These are phyloP conservation scores for Fusarium domesticum DNA, from an alignment of 2,329 filamentous ascomycete genomes.

Conservation along the genomic window DNA sequence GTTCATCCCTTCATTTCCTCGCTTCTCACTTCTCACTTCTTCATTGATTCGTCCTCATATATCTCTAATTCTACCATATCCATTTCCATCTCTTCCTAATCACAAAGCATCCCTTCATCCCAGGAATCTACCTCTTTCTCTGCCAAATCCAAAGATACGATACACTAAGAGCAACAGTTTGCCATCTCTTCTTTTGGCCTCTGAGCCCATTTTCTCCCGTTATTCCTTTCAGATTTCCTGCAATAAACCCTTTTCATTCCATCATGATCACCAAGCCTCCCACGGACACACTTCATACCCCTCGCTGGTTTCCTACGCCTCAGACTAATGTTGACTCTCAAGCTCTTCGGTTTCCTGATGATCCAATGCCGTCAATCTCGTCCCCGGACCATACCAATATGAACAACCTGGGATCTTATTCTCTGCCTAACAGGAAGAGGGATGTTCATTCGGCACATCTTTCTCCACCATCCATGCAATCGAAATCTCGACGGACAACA, in stretches of 20 bases:
- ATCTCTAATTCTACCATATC: too few relatives aligned
- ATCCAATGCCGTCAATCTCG: background rate
- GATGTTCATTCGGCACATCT: conserved; percentile 20
- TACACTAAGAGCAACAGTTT: too few relatives aligned
- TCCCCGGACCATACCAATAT: conserved; percentile 19
- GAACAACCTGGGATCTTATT: conserved; percentile 14
- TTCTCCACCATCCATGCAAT: conserved; percentile 8
- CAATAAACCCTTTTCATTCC: too few relatives aligned
- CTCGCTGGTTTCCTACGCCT: background rate
- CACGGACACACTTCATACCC: too few relatives aligned
- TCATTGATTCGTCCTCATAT: too few relatives aligned
- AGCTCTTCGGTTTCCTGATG: background rate
- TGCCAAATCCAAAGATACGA: too few relatives aligned
- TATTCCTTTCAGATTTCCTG: background rate
- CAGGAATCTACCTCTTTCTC: background rate
- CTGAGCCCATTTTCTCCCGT: background rate
- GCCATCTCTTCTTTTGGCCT: background rate
- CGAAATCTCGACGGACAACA: conserved; percentile 37
- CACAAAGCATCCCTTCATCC: too few relatives aligned
- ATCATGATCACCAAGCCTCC: too few relatives aligned
- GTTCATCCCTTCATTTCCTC: background rate
- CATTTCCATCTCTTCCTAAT: too few relatives aligned
- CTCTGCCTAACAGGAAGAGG: conserved; percentile 33
- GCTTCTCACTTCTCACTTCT: background rate
- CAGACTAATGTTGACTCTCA: background rate